Base-by-base conservation (phyloP, 352 stramenopile genomes). In the Globisporangium nunn region DNA sequence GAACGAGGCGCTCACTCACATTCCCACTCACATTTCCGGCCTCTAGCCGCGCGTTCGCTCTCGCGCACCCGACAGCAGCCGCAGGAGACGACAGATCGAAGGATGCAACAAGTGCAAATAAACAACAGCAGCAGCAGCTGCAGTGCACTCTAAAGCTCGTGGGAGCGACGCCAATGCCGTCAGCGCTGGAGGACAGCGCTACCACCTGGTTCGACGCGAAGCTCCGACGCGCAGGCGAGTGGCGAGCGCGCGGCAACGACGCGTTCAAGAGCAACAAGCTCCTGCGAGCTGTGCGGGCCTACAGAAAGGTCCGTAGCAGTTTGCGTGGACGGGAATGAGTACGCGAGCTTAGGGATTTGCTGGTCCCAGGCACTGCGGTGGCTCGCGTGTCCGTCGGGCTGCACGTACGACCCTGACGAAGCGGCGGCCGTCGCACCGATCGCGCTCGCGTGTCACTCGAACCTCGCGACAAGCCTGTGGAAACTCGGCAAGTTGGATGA, bases 381-480 rank as follows among this genome's bases (percentile, higher is more conserved):
- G 74, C 72, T 89, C 4, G 67, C 74, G 55, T 77, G 77, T 52
- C 78, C 81, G 14, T 17, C 46, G 2, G 45, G 71, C 23, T 71
- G 80, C 51, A 29, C 50, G 17, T 89, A 80, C 59, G 70, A 68
- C 15, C 6, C 8, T 0, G 48, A 72, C 0, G 78, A 91, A 59
- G 49, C 66, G 31, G 48, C 68, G 7, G 35, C 58, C 5, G 55
- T 84, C 37, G 50, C 72, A 37, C 51, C 54, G 7, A 52, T 88
- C 15, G 68, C 68, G 10, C 56, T 81, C 7, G 70, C 75, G 3
- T 85, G 77, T 40, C 77, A 84, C 30, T 63, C 64, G 18, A 89
- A 89, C 61, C 67, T 88, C 50, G 79, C 78, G 55, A 82, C 71
- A 33, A 85, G 73, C 58, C 73, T 75, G 57, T 87, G 65, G 61